Evolutionary conservation across 2,329 filamentous ascomycete species (phyloP), one percentile per base, ranked within the genome.

Genomic region (Blastomyces parvus): DNA sequence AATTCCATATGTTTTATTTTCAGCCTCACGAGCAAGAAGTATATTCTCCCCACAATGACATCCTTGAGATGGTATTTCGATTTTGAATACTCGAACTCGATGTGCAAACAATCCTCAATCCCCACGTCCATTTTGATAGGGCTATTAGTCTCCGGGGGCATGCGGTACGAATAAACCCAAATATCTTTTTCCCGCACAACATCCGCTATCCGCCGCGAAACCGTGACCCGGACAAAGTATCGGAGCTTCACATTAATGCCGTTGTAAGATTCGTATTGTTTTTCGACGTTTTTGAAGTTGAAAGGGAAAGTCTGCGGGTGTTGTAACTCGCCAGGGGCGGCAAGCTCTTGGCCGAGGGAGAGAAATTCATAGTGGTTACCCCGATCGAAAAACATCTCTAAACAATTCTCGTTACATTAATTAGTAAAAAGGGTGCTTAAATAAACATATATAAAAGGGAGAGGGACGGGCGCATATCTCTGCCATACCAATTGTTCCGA

Each of bases 1-100:
- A 99, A 80, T 80, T 99, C 94, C 94, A 99, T 99, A 78, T 99
- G 94, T 80, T 97, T 97, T 77, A 99, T 99, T 86, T 99, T 99
- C 76, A 99, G 82, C 72, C 94, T 87, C 66, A 99, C 94, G 59
- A 99, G 84, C 69, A 99, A 80, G 80, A 99, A 99, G 81, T 99
- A 99, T 82, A 99, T 99, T 69, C 95, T 85, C 64, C 94, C 94
- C 63, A 99, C 94, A 69, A 99, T 99, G 67, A 99, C 94, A 76
- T 99, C 94, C 80, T 99, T 99, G 64, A 99, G 85, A 73, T 99
- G 94, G 78, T 99, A 99, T 80, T 97, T 97, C 76, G 88, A 94
- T 83, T 99, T 99, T 78, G 90, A 96, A 81, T 99, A 99, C 79
- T 99, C 94, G 71, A 99, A 99, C 78, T 99, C 94, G 69, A 99